Base-by-base conservation (phyloP, 169 alveolate genomes). In the Eimeria necatrix region DNA sequence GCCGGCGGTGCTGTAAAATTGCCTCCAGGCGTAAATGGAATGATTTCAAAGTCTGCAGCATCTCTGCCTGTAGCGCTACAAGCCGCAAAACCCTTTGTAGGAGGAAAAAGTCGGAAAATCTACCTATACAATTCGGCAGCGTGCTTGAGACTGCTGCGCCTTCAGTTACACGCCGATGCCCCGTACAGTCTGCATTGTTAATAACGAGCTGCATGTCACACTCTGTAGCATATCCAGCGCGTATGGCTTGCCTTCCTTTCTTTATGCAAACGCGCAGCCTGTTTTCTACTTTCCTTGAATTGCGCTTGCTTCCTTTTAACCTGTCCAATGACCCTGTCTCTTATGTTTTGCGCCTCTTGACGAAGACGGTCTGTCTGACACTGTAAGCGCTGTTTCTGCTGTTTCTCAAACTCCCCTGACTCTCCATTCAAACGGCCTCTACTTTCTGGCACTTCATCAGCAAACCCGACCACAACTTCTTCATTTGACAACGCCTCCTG, bases 1-100 rank as follows among this genome's bases (percentile, higher is more conserved):
- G 46, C 32, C 80, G 92, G 51, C 92, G 92, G 92, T 85, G 80
- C 61, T 85, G 92, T 53, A 85, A 60, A 32, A 85, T 60, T 60
- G 92, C 92, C 48, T 85, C 92, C 59, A 85, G 60, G 51, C 92
- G 92, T 59, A 60, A 4, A 16, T 85, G 92, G 22, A 85, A 85
- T 9, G 92, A 56, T 18, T 56, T 56, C 48, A 85, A 48, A 5
- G 92, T 60, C 7, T 53, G 80, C 51, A 20, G 48, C 80, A 85
- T 85, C 14, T 85, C 80, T 26, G 76, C 76, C 92, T 85, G 81
- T 46, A 85, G 49, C 46, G 4, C 22, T 4, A 32, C 7, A 22
- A 52, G 53, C 76, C 49, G 12, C 53, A n/a, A 10, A 22, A 6
- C 26, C 12, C 4, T 32, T 26, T 2, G 26, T n/a, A 24, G 18